Evolutionary conservation across 2,329 filamentous ascomycete genomes (phyloP), one percentile per base, ranked within the genome.

Genomic region (Chlorencoelia australis): DNA sequence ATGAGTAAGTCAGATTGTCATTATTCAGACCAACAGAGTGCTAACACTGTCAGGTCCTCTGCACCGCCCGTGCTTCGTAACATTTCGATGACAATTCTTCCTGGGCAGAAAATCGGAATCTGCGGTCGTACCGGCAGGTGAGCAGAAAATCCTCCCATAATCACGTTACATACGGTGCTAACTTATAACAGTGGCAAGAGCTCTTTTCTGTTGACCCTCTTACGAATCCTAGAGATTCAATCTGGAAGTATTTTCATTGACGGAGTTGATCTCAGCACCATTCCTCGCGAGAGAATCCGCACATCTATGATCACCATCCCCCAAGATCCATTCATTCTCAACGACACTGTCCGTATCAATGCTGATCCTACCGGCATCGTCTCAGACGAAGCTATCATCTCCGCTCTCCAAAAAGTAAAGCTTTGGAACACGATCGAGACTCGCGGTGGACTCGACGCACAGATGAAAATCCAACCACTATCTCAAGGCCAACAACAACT

Each of bases 41-140:
- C 22, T 25, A 58, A 30, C 47, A 59, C 33, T 65, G 66, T 38
- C 49, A 66, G 10, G 7, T 44, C 35, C 14, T 10, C 39, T 11
- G 38, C 21, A 4, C 29, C 38, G 22, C 4, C 38, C 5, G 44
- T 33, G 30, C 29, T 51, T 8, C 38, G 18, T 21, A 46, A 25
- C 14, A 54, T 74, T 22, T 65, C 58, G 7, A 47, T 75, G 2
- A 55, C 57, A 3, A 65, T 75, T 28, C 37, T 56, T 4, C 48
- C 65, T 0, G 70, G 69, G 1, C 63, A 72, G 43, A 69, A 66
- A 41, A 51, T 71, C 4, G 61, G 66, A 3, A 53, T 75, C 5
- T 71, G 66, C 28, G 72, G 73, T 1, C 64, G 71, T 3, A 75
- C 68, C 4, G 71, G 69, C n/a, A 64, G 61, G 45, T 50, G 13